These are phyloP conservation scores for Leptodontidium sp. DNA, from an alignment of 2,329 filamentous ascomycete genomes.

Conservation along the genomic window DNA sequence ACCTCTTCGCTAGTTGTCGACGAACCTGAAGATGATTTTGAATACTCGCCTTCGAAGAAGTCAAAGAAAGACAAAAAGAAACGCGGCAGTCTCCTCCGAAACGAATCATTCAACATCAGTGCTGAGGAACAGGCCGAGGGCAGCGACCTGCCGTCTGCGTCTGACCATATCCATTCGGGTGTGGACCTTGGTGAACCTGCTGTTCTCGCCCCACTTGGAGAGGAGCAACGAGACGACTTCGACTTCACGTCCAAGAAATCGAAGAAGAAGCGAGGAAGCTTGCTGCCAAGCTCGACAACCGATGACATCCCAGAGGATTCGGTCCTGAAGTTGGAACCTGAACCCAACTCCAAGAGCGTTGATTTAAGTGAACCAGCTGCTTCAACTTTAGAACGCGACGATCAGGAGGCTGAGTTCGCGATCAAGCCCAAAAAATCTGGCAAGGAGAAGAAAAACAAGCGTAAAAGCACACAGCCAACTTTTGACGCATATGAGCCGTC, in stretches of 20 bases:
- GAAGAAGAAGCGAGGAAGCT: slow-evolving; percentile 32
- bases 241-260: not conserved
- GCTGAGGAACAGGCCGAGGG: not conserved
- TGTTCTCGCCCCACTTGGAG: not conserved
- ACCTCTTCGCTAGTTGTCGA: not conserved
- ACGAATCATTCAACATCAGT: slow-evolving; percentile 1
- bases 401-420: not conserved
- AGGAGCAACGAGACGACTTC: slow-evolving; percentile 3
- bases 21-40: slow-evolving; percentile 33
- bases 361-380: not conserved
- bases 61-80: slow-evolving; percentile 32
- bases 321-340: not conserved
- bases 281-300: slow-evolving; percentile 23
- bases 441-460: slow-evolving; percentile 23
- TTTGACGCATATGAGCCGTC: not conserved
- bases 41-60: slow-evolving; percentile 23
- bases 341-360: not conserved
- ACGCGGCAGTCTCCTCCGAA: slow-evolving; percentile 11
- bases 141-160: not conserved
- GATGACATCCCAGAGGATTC: slow-evolving; percentile 1
- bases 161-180: not conserved
- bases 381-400: not conserved
- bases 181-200: not conserved
- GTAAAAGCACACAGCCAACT: not conserved
- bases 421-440: slow-evolving; percentile 13